Conservation (phyloP, 139 green algal species). For the Mesotaenium endlicherianum region DNA sequence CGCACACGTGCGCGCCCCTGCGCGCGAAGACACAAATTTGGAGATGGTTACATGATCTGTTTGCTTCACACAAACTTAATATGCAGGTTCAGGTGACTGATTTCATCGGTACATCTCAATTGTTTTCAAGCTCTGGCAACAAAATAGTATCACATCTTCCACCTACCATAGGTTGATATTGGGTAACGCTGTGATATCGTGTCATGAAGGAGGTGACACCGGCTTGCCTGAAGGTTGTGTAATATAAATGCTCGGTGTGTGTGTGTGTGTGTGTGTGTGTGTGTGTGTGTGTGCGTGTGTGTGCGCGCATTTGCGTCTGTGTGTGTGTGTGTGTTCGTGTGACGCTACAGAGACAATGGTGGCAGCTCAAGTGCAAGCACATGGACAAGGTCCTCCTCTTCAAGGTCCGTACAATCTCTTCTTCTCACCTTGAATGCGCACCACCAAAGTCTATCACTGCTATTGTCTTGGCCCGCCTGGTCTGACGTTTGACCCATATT, state of each 20-base stretch:
- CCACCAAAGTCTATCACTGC: neutral
- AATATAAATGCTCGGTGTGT: neutral
- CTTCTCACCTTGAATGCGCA: neutral
- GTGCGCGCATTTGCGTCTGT: neutral
- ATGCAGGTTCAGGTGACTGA: no score
- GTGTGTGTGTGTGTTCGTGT: neutral
- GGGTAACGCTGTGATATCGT: neutral
- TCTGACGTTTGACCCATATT: neutral
- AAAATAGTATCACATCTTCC: neutral
- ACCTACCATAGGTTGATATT: neutral
- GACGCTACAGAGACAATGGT: constrained; percentile 85
- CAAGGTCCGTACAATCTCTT: constrained; percentile 35
- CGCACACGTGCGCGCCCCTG: no score
- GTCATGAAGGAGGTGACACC: no score
- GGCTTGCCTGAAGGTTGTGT: no score
- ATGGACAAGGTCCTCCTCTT: constrained; percentile 74
- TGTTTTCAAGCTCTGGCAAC: no score
- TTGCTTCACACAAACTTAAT: neutral
- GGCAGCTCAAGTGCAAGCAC: constrained; percentile 87
- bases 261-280: neutral
- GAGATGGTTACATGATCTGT: constrained; percentile 5
- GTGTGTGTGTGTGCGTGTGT: neutral
- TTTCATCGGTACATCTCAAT: no score
- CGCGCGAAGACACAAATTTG: no score
- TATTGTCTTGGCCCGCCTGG: neutral